phyloP scores from a whole-genome alignment of 1,139 yeast genomes.

The Yamadazyma atmosphaerica region DNA sequence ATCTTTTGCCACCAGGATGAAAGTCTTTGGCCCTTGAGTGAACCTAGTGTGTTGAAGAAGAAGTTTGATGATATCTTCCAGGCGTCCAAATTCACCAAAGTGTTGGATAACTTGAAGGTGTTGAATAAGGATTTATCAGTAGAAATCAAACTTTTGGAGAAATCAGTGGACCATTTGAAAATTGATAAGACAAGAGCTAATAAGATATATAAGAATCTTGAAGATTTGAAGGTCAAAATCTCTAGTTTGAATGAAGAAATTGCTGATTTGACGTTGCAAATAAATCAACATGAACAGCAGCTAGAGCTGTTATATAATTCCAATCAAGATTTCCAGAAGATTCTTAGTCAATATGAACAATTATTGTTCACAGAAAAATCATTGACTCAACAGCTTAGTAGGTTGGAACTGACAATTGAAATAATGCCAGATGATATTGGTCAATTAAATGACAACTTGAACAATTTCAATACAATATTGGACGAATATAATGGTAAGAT shows the following conservation, averaged over 20 bases:
- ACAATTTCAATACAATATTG: slow-evolving; percentile 54
- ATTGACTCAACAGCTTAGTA: slow-evolving; percentile 47
- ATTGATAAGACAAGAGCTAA: slow-evolving; percentile 74
- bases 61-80: slow-evolving; percentile 96
- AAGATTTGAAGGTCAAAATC: slow-evolving; percentile 43
- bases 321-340: slow-evolving; percentile 80
- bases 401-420: slow-evolving; percentile 47
- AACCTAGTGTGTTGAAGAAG: slow-evolving; percentile 85
- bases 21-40: slow-evolving; percentile 93
- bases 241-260: slow-evolving; percentile 51
- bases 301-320: slow-evolving; percentile 68
- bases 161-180: slow-evolving; percentile 73
- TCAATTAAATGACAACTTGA: slow-evolving; percentile 48
- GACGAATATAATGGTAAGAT: slow-evolving; percentile 34
- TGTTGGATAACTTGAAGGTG: slow-evolving; percentile 73
- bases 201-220: slow-evolving; percentile 52
- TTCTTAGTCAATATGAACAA: slow-evolving; percentile 63
- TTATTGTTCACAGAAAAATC: slow-evolving; percentile 48
- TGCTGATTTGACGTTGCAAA: slow-evolving; percentile 44
- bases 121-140: slow-evolving; percentile 75
- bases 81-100: slow-evolving; percentile 90
- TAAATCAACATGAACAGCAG: slow-evolving; percentile 55
- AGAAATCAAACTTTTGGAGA: slow-evolving; percentile 74
- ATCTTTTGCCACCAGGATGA: slow-evolving; percentile 98
- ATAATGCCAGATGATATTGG: slow-evolving; percentile 50